These are phyloP conservation scores for Neonectria magnoliae DNA, from an alignment of 2,329 filamentous ascomycete genomes.

Conservation along the genomic window DNA sequence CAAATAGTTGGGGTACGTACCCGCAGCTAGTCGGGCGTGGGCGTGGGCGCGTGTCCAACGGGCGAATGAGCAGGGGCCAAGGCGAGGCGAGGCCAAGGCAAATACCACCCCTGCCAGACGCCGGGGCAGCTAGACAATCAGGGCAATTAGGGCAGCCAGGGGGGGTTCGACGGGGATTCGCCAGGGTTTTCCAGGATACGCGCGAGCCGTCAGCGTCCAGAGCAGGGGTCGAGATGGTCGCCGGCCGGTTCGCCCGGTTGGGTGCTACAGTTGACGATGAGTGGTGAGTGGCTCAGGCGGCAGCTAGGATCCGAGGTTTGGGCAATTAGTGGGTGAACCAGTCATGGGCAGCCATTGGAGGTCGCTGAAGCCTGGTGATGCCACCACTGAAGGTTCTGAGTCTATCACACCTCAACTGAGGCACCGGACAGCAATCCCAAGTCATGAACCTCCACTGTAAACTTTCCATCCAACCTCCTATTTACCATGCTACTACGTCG, in stretches of 20 bases:
- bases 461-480: background rate
- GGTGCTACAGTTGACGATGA: conserved; percentile 1
- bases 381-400: background rate
- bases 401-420: background rate
- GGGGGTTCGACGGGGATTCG: background rate
- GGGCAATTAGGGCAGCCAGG: background rate
- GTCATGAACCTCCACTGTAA: background rate
- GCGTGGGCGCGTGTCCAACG: conserved; percentile 13
- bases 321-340: background rate
- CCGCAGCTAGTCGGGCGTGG: background rate
- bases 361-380: background rate
- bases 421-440: background rate
- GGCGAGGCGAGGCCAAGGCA: background rate
- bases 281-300: background rate
- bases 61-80: conserved; percentile 11
- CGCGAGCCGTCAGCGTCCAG: background rate
- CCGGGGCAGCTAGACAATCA: background rate
- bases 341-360: background rate
- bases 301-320: background rate
- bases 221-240: background rate
- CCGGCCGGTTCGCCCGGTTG: conserved; percentile 1
- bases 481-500: background rate
- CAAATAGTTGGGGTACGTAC: conserved; percentile 17
- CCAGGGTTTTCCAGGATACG: background rate
- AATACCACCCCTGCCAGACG: conserved; percentile 2